phyloP scores from a whole-genome alignment of 495 filamentous ascomycete genomes.

The Lentithecium fluviatile region DNA sequence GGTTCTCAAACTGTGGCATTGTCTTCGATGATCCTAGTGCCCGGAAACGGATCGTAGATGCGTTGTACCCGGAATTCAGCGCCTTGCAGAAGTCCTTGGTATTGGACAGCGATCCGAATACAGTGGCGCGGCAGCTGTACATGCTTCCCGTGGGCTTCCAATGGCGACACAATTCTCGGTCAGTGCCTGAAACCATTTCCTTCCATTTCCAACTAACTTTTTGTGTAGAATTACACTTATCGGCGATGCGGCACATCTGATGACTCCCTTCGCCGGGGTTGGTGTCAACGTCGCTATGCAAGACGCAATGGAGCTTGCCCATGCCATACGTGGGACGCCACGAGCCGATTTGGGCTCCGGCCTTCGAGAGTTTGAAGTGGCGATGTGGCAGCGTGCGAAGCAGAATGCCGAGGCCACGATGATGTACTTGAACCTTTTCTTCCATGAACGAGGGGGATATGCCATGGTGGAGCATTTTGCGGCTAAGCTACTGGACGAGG shows the following conservation, averaged over 20 bases:
- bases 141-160: background rate
- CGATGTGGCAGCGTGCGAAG: background rate
- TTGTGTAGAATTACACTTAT: background rate
- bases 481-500: no score
- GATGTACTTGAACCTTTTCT: background rate
- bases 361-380: background rate
- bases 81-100: background rate
- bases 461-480: conserved; percentile 8
- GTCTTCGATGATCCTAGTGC: background rate
- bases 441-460: background rate
- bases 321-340: no score
- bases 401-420: background rate
- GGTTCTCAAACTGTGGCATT: background rate
- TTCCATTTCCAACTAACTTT: background rate
- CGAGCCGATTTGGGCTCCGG: no score
- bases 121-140: background rate
- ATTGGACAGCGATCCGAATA: background rate
- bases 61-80: background rate
- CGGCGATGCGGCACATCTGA: background rate
- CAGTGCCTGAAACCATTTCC: background rate
- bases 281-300: conserved; percentile 1
- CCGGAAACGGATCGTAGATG: background rate
- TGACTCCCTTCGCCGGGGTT: background rate
- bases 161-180: conserved; percentile 4
- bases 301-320: background rate